Evolutionary conservation across 306 rosid species (phyloP), one percentile per base, ranked within the genome.

Genomic region (Aeschynomene evenia): DNA sequence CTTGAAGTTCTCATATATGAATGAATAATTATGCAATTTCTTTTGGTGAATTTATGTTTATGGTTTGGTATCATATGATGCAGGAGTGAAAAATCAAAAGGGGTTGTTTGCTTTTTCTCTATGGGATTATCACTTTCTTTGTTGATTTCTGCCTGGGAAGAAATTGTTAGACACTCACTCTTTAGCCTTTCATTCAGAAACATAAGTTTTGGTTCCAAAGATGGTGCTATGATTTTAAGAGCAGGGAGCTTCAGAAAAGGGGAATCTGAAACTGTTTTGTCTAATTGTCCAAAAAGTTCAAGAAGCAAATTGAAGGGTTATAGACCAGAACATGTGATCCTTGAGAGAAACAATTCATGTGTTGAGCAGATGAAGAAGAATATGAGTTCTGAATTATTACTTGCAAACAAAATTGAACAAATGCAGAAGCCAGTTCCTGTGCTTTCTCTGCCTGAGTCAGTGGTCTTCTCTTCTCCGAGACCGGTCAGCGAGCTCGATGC

Each of bases 401-500:
- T 43, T 22, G 9, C 16, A 5, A 48, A 58, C 20, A 72, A 63
- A 19, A 50, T 49, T 45, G 83, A 67, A 7, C 75, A 21, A 4
- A 66, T 74, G 57, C 80, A 71, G n/a, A 79, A 87, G 43, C 80
- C 84, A 28, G 81, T 81, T 34, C 93, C 98, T 15, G 70, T 77
- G 9, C 92, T 88, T 70, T 79, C 84, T 71, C 66, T 94, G 26
- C 94, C 97, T 63, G 85, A 81, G 53, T 73, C 86, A 10, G 69
- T 68, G 0, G 40, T 83, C 12, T 78, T 88, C 68, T 82, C 75
- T 71, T 85, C 97, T 0, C 99, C 99, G 1, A 83, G 86, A 60
- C 92, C 95, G 6, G 89, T 83, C 4, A 70, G 69, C 37, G 95
- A 94, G 81, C 97, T 94, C 33, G 92, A 91, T 37, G 92, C 92